Evolutionary conservation across 2,329 filamentous ascomycete species (phyloP).

Genomic region (Beauveria varroae): DNA sequence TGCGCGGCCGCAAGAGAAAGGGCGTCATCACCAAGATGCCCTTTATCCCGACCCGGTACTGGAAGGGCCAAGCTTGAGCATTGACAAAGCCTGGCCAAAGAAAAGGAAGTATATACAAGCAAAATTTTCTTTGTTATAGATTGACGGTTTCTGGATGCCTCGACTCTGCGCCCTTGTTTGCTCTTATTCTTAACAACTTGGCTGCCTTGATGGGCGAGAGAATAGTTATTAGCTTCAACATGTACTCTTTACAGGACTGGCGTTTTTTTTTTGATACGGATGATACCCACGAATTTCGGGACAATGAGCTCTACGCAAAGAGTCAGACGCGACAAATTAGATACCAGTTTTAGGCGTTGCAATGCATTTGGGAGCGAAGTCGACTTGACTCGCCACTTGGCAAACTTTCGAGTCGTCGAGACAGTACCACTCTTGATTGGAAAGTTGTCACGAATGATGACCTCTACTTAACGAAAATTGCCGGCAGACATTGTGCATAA

Average conservation of each 20-base stretch:
- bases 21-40: conserved; percentile 82
- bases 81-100: neutral
- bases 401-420: neutral
- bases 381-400: neutral
- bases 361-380: conserved; percentile 1
- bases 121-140: neutral
- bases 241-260: conserved; percentile 10
- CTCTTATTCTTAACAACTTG: neutral
- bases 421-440: neutral
- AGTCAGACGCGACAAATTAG: neutral
- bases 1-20: conserved; percentile 68
- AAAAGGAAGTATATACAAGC: neutral
- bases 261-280: neutral
- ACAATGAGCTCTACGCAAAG: neutral
- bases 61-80: conserved; percentile 31
- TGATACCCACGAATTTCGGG: neutral
- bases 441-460: neutral
- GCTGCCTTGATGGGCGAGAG: neutral
- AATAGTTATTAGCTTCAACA: conserved; percentile 11
- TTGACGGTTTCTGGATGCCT: conserved; percentile 1
- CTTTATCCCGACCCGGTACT: conserved; percentile 75
- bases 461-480: neutral
- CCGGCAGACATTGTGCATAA: too few species aligned
- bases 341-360: conserved; percentile 8
- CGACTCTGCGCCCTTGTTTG: neutral